Evolutionary conservation across 768 basidiomycete species (phyloP), one percentile per base, ranked within the genome.

Genomic region (Hysterangium stoloniferum): DNA sequence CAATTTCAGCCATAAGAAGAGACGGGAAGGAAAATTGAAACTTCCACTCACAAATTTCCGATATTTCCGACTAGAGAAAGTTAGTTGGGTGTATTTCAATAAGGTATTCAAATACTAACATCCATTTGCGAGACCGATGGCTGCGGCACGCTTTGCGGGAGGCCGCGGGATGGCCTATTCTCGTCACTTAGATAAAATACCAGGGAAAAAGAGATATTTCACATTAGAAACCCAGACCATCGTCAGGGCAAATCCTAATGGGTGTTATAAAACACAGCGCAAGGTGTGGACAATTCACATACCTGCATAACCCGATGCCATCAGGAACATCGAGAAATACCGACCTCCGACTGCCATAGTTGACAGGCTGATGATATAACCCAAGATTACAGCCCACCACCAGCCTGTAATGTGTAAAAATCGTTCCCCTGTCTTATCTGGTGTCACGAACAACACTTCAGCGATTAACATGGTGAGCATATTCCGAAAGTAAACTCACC

Each of bases 51-150:
- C 52, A 53, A 25, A 33, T 53, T 56, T 13, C 55, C 55, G 22
- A 56, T 36, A 34, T 56, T 56, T 12, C 55, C 55, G 42, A 56
- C 53, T 54, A 12, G 20, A 27, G 19, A 28, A 33, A 31, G 22
- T 45, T 11, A n/a, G 4, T n/a, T 12, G 36, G 25, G 25, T 22
- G 8, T 15, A 12, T 27, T 20, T 25, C 4, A 25, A 7, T 5
- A 19, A 34, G 31, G 25, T 13, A 13, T 6, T 22, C 6, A 27
- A 20, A 24, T 8, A 45, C 53, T 38, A 19, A 54, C 53, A 56
- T 25, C 80, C 81, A 52, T 80, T 82, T 3, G 81, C 78, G 38
- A 84, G 69, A 1, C 74, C 81, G 25, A 83, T 80, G 1, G 77
- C 79, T 4, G 74, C 82, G 0, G 75, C 59, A 15, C 71, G 63